Conservation (phyloP, 108 stramenopile species). For the Mediolabrus comicus region DNA sequence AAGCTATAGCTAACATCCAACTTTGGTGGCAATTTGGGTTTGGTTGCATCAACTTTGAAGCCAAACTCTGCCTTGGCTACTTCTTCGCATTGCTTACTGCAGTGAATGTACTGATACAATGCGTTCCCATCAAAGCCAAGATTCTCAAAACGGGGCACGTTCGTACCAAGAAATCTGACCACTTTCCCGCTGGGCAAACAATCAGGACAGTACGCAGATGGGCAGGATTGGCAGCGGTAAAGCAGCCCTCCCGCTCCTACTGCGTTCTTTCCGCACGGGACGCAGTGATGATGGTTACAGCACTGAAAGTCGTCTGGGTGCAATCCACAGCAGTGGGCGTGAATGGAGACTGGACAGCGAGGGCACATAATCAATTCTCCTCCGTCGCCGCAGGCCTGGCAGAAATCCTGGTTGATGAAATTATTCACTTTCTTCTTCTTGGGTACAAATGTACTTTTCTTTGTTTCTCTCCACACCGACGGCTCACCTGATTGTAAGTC, state of each 20-base stretch:
- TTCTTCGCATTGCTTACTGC: slow-evolving; percentile 50
- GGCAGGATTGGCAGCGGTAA: slow-evolving; percentile 81
- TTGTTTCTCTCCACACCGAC: slow-evolving; percentile 65
- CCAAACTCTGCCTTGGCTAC: slow-evolving; percentile 50
- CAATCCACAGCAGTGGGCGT: slow-evolving; percentile 49
- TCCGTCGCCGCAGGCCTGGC: slow-evolving; percentile 79
- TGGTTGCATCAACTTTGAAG: slow-evolving; percentile 12
- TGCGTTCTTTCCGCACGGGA: slow-evolving; percentile 54
- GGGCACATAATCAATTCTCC: slow-evolving; percentile 72
- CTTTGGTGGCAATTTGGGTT: slow-evolving; percentile 38
- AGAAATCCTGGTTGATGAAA: slow-evolving; percentile 51
- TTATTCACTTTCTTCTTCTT: slow-evolving; percentile 27
- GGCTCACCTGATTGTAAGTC: slow-evolving; percentile 57
- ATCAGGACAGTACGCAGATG: slow-evolving; percentile 81
- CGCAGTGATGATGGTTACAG: slow-evolving; percentile 85
- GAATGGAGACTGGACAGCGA: slow-evolving; percentile 58
- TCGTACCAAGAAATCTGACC: slow-evolving; percentile 28
- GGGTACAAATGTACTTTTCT: slow-evolving; percentile 5
- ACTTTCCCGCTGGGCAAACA: slow-evolving; percentile 58
- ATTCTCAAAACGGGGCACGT: slow-evolving; percentile 47
- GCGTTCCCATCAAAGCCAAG: slow-evolving; percentile 45
- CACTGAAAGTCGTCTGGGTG: slow-evolving; percentile 32
- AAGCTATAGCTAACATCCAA: slow-evolving; percentile 52
- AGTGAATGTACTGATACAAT: slow-evolving; percentile 62
- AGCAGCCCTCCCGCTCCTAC: slow-evolving; percentile 75